Conservation (phyloP, 495 filamentous ascomycete species). For the Aspergillus carlsbadensis region DNA sequence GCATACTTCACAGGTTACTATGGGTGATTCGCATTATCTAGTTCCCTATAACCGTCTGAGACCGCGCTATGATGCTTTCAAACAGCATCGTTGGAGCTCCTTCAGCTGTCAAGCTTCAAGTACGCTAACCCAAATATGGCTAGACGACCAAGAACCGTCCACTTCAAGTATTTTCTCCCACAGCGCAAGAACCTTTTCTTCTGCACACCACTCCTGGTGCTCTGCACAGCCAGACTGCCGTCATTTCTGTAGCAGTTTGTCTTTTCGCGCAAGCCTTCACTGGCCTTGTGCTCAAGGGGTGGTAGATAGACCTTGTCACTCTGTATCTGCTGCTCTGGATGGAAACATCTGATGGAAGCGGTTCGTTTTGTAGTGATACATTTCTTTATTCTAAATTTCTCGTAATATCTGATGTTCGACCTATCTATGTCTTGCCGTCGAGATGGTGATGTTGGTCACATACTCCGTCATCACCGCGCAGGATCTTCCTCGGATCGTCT, state of each 20-base stretch:
- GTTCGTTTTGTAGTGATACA: conserved; percentile 68
- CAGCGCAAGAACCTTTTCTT: conserved; percentile 26
- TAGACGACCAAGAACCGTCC: conserved; percentile 8
- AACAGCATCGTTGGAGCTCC: background rate
- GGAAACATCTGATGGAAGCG: conserved; percentile 70
- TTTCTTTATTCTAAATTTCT: conserved; percentile 30
- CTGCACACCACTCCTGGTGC: conserved; percentile 45
- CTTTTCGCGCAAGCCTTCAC: conserved; percentile 63
- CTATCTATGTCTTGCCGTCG: background rate
- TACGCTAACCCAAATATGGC: conserved; percentile 15
- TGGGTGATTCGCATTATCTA: no score
- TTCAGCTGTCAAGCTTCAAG: background rate
- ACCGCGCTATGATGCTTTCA: no score
- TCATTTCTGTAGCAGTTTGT: conserved; percentile 44
- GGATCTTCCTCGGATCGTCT: background rate
- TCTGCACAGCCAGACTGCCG: conserved; percentile 54
- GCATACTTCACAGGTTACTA: no score
- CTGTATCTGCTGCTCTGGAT: conserved; percentile 97
- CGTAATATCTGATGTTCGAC: conserved; percentile 5
- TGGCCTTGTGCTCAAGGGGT: conserved; percentile 60
- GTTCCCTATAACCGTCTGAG: no score
- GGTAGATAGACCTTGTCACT: conserved; percentile 71
- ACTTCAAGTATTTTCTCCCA: conserved; percentile 17
- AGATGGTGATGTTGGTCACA: background rate
- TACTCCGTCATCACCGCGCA: background rate